Conservation (phyloP, 2,329 filamentous ascomycete genomes). For the Aureobasidium uvarum region DNA sequence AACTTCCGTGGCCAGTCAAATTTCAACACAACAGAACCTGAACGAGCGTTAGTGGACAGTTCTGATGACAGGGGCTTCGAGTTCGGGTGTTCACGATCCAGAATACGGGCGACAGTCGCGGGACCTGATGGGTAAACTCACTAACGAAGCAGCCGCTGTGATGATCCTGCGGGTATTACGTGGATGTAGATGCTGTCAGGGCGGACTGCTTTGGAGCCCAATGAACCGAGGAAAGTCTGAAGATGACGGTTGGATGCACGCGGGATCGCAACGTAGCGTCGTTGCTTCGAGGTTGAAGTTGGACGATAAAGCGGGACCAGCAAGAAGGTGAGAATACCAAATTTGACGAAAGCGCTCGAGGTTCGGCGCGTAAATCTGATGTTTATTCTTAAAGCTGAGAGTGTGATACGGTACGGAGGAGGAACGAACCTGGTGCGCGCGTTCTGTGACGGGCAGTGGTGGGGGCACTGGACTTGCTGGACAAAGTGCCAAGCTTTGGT, state of each 20-base stretch:
- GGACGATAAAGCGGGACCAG: not conserved
- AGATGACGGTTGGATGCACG: constrained; percentile 19
- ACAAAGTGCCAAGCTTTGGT: constrained; percentile 3
- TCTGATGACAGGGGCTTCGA: not conserved
- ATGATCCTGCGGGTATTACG: constrained; percentile 8
- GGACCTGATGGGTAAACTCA: constrained; percentile 5
- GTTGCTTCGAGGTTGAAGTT: not conserved
- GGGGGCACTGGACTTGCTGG: not conserved
- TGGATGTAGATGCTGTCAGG: not conserved
- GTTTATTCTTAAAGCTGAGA: not conserved
- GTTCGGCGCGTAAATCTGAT: constrained; percentile 20
- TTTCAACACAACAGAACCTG: constrained; percentile 7
- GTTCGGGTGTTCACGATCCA: not conserved
- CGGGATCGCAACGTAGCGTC: constrained; percentile 11
- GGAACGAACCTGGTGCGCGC: constrained; percentile 17
- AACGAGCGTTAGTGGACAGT: not conserved
- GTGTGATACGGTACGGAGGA: constrained; percentile 16
- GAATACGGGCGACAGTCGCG: not conserved
- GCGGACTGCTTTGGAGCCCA: constrained; percentile 16
- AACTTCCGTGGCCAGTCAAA: not conserved
- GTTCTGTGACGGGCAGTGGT: not conserved
- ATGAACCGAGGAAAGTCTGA: constrained; percentile 18
- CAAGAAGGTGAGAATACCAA: not conserved
- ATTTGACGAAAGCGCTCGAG: not conserved
- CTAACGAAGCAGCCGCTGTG: not conserved